Percentiles rank a stretch among this genome's conserved stretches.
phyloP scores from a whole-genome alignment of 495 filamentous ascomycete species.

The Beverwykella pulmonaria region DNA sequence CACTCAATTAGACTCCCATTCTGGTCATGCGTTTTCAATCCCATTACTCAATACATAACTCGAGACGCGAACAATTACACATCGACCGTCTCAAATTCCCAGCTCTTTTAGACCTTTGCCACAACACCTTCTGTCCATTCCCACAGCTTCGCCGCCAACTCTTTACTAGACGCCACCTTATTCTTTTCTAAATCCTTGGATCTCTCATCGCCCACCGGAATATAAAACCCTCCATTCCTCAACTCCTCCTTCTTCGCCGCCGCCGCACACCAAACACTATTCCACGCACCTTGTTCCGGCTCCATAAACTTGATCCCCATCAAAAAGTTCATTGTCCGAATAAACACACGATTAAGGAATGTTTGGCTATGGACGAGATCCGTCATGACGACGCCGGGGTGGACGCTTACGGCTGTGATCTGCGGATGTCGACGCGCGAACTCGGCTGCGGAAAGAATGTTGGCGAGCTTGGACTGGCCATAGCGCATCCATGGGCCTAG shows the following conservation, averaged over 20 bases:
- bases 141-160: conserved; percentile 25
- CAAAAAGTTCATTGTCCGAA: background rate
- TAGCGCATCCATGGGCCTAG: conserved; percentile 52
- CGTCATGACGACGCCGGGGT: conserved; percentile 68
- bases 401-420: conserved; percentile 60
- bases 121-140: conserved; percentile 34
- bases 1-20: no score
- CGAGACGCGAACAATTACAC: no score
- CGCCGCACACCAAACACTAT: conserved; percentile 28
- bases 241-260: conserved; percentile 5
- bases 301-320: background rate
- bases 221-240: conserved; percentile 21
- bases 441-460: conserved; percentile 65
- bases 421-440: conserved; percentile 61
- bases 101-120: conserved; percentile 6
- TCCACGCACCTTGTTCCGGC: conserved; percentile 23
- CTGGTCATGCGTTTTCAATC: no score
- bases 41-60: no score
- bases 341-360: conserved; percentile 1
- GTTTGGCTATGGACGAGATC: conserved; percentile 45
- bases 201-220: conserved; percentile 17
- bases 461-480: conserved; percentile 68
- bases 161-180: conserved; percentile 9
- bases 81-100: no score
- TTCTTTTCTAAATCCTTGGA: background rate